A percentile compares a stretch with the other conserved stretches of the same genome.
phyloP scores from a whole-genome alignment of 2,329 filamentous ascomycete genomes.

The Lithohypha guttulata region DNA sequence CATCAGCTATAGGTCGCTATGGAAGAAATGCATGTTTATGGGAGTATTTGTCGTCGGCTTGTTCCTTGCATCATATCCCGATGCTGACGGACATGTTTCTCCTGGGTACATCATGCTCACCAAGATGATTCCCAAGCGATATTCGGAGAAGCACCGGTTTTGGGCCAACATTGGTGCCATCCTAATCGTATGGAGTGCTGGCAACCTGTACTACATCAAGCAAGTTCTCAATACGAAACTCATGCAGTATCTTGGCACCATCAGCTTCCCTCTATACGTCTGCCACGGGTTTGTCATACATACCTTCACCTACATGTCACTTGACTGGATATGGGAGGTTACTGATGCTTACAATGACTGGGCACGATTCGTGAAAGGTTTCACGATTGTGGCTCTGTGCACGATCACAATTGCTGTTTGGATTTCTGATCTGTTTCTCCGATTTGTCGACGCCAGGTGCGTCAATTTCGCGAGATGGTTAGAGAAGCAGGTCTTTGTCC shows the following conservation, averaged over 20 bases:
- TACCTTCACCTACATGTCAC: slow-evolving; percentile 31
- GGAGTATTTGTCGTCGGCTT: slow-evolving; percentile 30
- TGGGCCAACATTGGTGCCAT: slow-evolving; percentile 34
- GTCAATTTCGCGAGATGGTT: slow-evolving; percentile 42
- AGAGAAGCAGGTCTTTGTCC: slow-evolving; percentile 26
- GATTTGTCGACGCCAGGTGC: slow-evolving; percentile 43
- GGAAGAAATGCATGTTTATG: slow-evolving; percentile 25
- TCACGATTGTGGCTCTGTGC: slow-evolving; percentile 30
- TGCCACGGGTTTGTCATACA: slow-evolving; percentile 37
- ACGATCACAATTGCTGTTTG: slow-evolving; percentile 39
- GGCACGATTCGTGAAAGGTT: slow-evolving; percentile 27
- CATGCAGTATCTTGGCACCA: slow-evolving; percentile 37
- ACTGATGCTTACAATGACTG: slow-evolving; percentile 18
- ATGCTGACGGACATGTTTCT: slow-evolving; percentile 27
- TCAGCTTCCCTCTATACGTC: slow-evolving; percentile 39
- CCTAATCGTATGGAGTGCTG: slow-evolving; percentile 34
- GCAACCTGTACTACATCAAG: slow-evolving; percentile 31
- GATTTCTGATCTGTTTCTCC: slow-evolving; percentile 50
- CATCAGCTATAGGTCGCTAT: background rate
- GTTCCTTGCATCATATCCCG: slow-evolving; percentile 34
- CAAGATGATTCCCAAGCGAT: slow-evolving; percentile 30
- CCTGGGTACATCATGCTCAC: slow-evolving; percentile 34
- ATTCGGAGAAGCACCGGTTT: slow-evolving; percentile 35
- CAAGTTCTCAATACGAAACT: slow-evolving; percentile 32
- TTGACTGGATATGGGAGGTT: slow-evolving; percentile 34